Percentiles rank a stretch among this genome's conserved stretches.
phyloP scores from a whole-genome alignment of 352 stramenopile species.

The Globisporangium middletonii region DNA sequence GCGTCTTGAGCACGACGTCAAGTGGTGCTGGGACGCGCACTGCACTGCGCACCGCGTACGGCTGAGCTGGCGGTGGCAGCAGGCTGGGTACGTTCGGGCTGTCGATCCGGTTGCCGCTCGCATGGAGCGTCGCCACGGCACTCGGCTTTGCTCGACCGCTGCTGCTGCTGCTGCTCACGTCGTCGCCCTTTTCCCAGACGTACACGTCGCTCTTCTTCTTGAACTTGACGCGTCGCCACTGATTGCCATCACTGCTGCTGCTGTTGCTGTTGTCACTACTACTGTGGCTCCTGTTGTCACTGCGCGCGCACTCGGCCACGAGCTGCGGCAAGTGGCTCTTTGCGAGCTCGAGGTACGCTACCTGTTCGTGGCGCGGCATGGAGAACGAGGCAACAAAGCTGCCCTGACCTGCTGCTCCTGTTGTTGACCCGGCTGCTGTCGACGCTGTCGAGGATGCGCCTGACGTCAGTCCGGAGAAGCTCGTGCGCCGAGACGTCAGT shows the following conservation, averaged over 20 bases:
- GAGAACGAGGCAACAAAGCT: constrained; percentile 46
- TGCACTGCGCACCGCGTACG: constrained; percentile 53
- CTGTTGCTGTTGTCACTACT: background rate
- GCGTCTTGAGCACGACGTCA: constrained; percentile 45
- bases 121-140: background rate
- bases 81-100: background rate
- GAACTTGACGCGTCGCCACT: constrained; percentile 26
- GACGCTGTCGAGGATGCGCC: background rate
- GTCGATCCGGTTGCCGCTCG: no score
- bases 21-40: constrained; percentile 48
- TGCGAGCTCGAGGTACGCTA: constrained; percentile 17
- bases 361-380: constrained; percentile 41
- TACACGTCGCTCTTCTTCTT: constrained; percentile 25
- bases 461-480: constrained; percentile 2
- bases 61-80: background rate
- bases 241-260: background rate
- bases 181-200: constrained; percentile 49
- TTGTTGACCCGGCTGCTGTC: background rate
- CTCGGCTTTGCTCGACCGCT: constrained; percentile 1
- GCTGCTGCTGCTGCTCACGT: constrained; percentile 14
- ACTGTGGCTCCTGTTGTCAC: background rate
- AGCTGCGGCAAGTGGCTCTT: constrained; percentile 22
- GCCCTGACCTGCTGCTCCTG: constrained; percentile 14
- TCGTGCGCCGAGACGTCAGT: background rate
- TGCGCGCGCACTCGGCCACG: constrained; percentile 25